Evolutionary conservation across 192 early-diverging fungal species (phyloP).

Genomic region (Pilaira anomala): DNA sequence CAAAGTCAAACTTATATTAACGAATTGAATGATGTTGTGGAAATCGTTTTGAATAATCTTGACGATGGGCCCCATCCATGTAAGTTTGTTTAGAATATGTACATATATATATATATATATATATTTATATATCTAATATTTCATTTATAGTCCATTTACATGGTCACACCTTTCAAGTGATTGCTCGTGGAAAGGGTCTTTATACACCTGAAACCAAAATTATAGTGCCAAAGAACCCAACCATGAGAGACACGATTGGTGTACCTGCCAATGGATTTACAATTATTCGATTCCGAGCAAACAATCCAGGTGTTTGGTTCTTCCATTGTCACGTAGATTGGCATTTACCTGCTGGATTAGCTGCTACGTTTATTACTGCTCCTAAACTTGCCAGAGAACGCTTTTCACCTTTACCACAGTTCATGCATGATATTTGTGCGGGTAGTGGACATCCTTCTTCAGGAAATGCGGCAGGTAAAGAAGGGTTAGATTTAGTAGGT

Average conservation of each 20-base stretch:
- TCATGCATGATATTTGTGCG: constrained; percentile 60
- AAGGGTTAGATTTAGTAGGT: constrained; percentile 62
- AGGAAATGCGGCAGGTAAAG: constrained; percentile 76
- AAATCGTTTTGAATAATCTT: constrained; percentile 74
- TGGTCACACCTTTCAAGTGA: constrained; percentile 80
- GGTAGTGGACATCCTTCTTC: constrained; percentile 48
- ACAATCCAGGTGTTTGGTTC: constrained; percentile 82
- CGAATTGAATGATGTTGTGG: constrained; percentile 57
- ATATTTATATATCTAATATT: not conserved
- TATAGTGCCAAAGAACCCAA: constrained; percentile 52
- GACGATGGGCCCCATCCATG: constrained; percentile 65
- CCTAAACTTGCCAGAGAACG: constrained; percentile 51
- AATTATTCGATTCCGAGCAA: constrained; percentile 69
- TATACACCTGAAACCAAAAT: constrained; percentile 48
- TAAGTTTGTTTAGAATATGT: not conserved
- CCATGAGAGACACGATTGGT: constrained; percentile 73
- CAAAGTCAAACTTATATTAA: constrained; percentile 58
- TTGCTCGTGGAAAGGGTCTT: constrained; percentile 54
- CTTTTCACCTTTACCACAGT: constrained; percentile 48
- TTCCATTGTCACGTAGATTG: constrained; percentile 89
- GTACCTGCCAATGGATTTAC: constrained; percentile 64
- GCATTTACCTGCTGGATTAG: constrained; percentile 71
- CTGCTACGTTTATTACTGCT: constrained; percentile 66
- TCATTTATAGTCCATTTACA: constrained; percentile 71
- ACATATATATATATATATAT: not conserved